These are phyloP conservation scores for Bonia amplexicaulis DNA, from an alignment of 176 grass and related monocot species.

Conservation along the genomic window DNA sequence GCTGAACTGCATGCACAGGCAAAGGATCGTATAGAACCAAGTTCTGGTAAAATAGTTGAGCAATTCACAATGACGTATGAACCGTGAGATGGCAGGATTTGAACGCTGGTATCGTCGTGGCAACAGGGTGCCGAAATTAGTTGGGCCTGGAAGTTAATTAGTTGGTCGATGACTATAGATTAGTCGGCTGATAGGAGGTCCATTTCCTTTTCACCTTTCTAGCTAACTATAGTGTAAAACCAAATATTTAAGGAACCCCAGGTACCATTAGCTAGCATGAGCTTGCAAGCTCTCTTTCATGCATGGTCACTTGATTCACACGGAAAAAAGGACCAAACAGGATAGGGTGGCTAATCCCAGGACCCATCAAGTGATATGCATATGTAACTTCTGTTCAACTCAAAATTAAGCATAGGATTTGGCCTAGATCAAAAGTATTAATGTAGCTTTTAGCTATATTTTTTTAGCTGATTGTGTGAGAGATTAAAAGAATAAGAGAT, in stretches of 20 bases:
- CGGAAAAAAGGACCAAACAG: background rate
- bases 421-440: too few species aligned
- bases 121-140: background rate
- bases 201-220: background rate
- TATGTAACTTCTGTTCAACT: constrained; percentile 20
- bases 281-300: background rate
- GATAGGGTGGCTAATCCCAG: constrained; percentile 13
- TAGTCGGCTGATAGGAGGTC: constrained; percentile 14
- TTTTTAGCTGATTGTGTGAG: too few species aligned
- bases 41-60: too few species aligned
- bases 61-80: too few species aligned
- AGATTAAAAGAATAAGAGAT: too few species aligned
- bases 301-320: constrained; percentile 6
- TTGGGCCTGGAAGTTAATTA: constrained; percentile 7
- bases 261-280: constrained; percentile 1
- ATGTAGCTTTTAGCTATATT: too few species aligned
- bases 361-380: constrained; percentile 1
- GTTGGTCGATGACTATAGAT: background rate
- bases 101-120: background rate
- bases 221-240: background rate
- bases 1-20: background rate
- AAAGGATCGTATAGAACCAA: too few species aligned
- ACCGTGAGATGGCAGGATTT: too few species aligned
- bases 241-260: background rate
- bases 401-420: background rate